These are phyloP conservation scores for Phytophthora chlamydospora DNA, from an alignment of 352 stramenopile species.

Conservation along the genomic window DNA sequence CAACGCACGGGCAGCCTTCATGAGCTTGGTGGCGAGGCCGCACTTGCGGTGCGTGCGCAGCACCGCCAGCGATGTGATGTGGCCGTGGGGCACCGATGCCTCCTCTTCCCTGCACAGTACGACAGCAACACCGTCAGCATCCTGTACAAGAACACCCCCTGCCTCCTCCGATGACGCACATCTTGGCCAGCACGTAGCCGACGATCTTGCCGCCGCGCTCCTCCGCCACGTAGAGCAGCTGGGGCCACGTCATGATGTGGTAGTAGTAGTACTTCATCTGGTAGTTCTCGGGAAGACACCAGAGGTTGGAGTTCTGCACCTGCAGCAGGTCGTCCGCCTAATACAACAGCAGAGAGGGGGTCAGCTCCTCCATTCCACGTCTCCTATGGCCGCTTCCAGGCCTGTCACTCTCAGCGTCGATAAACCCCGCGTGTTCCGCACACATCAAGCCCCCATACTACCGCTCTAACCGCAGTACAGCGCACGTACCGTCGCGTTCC, in stretches of 20 bases:
- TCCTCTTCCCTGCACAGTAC: slow-evolving; percentile 73
- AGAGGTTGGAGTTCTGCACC: slow-evolving; percentile 99
- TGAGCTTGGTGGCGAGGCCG: slow-evolving; percentile 98
- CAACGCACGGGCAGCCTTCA: slow-evolving; percentile 91
- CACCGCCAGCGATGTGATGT: slow-evolving; percentile 99
- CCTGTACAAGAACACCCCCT: background rate
- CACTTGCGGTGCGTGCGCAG: slow-evolving; percentile 97
- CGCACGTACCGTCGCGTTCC: slow-evolving; percentile 88
- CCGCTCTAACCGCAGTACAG: background rate
- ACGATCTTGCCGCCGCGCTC: slow-evolving; percentile 98
- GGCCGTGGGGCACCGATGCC: slow-evolving; percentile 91
- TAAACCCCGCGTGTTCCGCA: background rate
- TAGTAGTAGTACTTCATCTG: slow-evolving; percentile 99
- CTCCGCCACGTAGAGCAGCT: slow-evolving; percentile 98
- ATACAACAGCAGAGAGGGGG: slow-evolving; percentile 10
- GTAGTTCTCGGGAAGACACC: slow-evolving; percentile 99
- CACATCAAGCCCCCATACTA: background rate
- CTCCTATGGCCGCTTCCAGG: background rate
- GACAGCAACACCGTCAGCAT: background rate
- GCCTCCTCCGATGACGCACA: slow-evolving; percentile 72
- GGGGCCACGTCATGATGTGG: slow-evolving; percentile 99
- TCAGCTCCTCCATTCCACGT: slow-evolving; percentile 4
- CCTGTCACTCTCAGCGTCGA: background rate
- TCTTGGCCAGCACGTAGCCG: slow-evolving; percentile 99
- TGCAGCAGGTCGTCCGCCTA: slow-evolving; percentile 96